Percentiles rank a stretch among this genome's conserved stretches.
Evolutionary conservation across 345 rosid genomes (phyloP).

Genomic region (Bruguiera parviflora): DNA sequence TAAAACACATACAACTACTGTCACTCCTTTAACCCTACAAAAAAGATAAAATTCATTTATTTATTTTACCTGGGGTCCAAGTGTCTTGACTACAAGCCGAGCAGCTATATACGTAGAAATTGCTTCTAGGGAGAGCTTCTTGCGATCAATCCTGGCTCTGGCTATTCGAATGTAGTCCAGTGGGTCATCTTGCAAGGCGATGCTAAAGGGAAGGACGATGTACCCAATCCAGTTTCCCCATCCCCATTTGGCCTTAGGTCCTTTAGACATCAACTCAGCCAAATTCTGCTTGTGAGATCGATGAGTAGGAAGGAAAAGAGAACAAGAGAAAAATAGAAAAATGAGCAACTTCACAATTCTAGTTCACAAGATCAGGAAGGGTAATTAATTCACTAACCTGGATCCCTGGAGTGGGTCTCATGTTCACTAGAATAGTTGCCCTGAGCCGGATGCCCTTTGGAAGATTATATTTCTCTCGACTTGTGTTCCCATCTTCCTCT

Average conservation of each 20-base stretch:
- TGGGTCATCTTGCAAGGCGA: conserved; percentile 33
- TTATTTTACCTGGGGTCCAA: conserved; percentile 24
- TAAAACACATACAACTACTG: no score
- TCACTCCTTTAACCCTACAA: no score
- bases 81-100: neutral
- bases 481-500: neutral
- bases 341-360: neutral
- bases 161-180: conserved; percentile 29
- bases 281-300: conserved; percentile 17
- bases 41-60: no score
- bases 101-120: conserved; percentile 10
- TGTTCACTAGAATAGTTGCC: conserved; percentile 34
- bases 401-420: conserved; percentile 36
- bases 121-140: conserved; percentile 32
- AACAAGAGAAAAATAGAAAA: no score
- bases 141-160: conserved; percentile 31
- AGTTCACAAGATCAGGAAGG: neutral
- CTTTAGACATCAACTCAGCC: conserved; percentile 28
- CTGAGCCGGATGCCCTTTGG: conserved; percentile 26
- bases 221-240: conserved; percentile 45
- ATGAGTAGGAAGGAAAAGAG: neutral
- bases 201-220: conserved; percentile 29
- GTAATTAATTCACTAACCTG: conserved; percentile 15
- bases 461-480: conserved; percentile 20
- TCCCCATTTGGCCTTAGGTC: conserved; percentile 24